Evolutionary conservation across 176 grass and related monocot genomes (phyloP), one percentile per base, ranked within the genome.

Genomic region (Thinopyrum elongatum): DNA sequence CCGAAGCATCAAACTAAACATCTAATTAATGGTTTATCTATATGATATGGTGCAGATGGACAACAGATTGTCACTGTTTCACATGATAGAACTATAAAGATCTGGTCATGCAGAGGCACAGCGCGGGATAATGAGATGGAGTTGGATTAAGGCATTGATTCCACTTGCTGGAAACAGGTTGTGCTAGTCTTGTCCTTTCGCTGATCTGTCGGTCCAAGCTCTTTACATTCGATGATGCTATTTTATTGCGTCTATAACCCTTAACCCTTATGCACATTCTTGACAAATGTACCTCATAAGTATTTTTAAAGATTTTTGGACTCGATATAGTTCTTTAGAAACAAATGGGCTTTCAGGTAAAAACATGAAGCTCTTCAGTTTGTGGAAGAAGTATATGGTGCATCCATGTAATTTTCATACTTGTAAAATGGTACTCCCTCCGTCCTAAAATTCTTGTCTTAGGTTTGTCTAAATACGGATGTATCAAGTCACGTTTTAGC

Each of bases 11-110:
- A 49, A 82, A 17, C 39, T 53, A 73, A 62, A 33, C 22, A 68
- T 53, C 22, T 85, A 47, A 82, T 27, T 28, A 19, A 30, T 57
- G 2, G 8, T 76, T 28, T 35, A 55, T 86, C 8, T 85, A 15
- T 85, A 11, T 53, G 59, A 34, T 58, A 63, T 76, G 60, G 60
- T 91, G 88, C 96, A 98, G 96, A 98, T 83, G 96, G 96, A 65
- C 96, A 98, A 59, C 87, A 92, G 64, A 98, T 98, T 76, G 96
- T 91, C 76, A 98, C 90, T 22, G 96, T 98, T 44, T 89, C 93
- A 6, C 96, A 95, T 84, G 96, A 98, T 80, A 90, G 93, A n/a
- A 98, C 93, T 1, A 98, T 98, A 76, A 95, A 98, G 87, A 88
- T 98, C 78, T 98, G 96, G 96, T 86, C 92, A 15, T 87, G 88